These are phyloP conservation scores for Beauveria caledonica DNA, from an alignment of 2,329 filamentous ascomycete genomes.

Conservation along the genomic window DNA sequence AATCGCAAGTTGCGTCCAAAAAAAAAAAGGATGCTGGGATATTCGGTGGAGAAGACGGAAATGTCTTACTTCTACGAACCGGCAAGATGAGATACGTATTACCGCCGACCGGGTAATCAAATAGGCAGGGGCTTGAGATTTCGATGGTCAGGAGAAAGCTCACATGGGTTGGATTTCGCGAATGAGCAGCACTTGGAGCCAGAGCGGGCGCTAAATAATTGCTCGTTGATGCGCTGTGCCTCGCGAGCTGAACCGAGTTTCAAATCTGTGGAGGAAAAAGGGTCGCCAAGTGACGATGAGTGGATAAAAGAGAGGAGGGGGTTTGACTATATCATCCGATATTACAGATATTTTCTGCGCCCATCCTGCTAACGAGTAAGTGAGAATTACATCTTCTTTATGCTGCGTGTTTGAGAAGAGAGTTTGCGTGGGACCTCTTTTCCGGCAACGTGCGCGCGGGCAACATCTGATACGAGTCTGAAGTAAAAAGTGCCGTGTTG, in stretches of 20 bases:
- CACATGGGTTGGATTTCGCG: neutral
- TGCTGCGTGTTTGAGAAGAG: neutral
- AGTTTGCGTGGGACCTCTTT: neutral
- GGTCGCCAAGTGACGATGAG: neutral
- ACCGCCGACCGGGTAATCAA: too few relatives aligned
- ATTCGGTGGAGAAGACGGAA: neutral
- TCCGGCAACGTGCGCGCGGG: neutral
- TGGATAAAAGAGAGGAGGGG: neutral
- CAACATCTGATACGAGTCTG: neutral
- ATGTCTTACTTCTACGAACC: neutral
- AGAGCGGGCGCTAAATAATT: neutral
- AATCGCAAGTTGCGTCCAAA: neutral
- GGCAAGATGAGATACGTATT: too few relatives aligned
- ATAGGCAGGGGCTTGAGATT: neutral
- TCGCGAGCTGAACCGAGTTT: neutral
- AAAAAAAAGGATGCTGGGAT: neutral
- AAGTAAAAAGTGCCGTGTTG: neutral
- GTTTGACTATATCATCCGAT: constrained; percentile 1
- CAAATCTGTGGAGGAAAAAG: constrained; percentile 6
- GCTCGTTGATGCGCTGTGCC: neutral
- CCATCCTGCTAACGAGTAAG: neutral
- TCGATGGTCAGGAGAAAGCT: neutral
- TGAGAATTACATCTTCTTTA: neutral
- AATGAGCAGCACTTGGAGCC: neutral
- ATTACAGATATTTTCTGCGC: neutral